Evolutionary conservation across 129 eudicot genomes (phyloP).

Genomic region (Saussurea involucrata): DNA sequence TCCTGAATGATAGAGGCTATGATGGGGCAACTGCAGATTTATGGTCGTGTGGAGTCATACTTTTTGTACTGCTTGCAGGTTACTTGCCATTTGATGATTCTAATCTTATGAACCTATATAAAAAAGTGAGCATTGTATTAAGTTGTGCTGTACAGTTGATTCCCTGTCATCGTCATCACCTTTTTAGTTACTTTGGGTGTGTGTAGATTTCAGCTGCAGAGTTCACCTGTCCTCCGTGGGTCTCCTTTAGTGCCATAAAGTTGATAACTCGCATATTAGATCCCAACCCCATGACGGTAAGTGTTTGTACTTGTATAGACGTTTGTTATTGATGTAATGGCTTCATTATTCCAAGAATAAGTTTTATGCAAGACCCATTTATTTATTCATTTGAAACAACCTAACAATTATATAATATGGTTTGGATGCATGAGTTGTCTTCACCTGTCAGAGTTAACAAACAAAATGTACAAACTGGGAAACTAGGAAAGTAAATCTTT

Average conservation of each 20-base stretch:
- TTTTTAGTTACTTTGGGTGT: constrained; percentile 9
- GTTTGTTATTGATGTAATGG: not conserved
- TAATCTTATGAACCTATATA: constrained; percentile 90
- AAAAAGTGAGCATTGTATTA: constrained; percentile 69
- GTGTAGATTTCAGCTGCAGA: constrained; percentile 84
- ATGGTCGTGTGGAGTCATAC: constrained; percentile 99
- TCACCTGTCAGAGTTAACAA: not conserved
- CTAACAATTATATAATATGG: not conserved
- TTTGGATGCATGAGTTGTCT: not conserved
- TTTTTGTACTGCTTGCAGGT: constrained; percentile 97
- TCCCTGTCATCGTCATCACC: not conserved
- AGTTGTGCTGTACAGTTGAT: not conserved
- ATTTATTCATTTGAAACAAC: not conserved
- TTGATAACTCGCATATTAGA: constrained; percentile 76
- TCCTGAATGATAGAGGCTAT: constrained; percentile 87
- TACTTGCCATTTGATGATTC: constrained; percentile 99
- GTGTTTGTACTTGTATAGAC: not conserved
- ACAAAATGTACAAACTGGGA: not conserved
- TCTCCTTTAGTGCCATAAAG: constrained; percentile 82
- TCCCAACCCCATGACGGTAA: constrained; percentile 88
- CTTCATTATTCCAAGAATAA: not conserved
- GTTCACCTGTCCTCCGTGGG: constrained; percentile 96
- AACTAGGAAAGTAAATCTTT: not conserved
- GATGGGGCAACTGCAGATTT: constrained; percentile 98
- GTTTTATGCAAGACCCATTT: not conserved